These are phyloP conservation scores for Leishmania turanica DNA, from an alignment of 208 protist species.

Conservation along the genomic window DNA sequence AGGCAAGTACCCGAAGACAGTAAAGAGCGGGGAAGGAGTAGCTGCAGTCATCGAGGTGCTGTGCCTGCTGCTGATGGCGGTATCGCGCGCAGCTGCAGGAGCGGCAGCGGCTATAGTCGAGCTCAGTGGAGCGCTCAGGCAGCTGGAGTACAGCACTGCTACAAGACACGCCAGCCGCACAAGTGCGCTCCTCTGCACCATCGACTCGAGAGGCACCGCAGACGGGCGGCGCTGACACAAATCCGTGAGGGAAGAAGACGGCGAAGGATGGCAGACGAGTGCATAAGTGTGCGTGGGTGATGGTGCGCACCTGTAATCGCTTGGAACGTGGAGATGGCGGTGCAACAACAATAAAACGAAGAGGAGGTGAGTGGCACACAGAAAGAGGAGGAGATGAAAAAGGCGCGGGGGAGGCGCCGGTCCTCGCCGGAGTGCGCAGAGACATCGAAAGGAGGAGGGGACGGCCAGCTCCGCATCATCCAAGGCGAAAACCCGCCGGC, in stretches of 20 bases:
- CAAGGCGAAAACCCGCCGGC: background rate
- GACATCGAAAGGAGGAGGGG: background rate
- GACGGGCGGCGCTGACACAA: background rate
- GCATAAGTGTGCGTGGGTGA: background rate
- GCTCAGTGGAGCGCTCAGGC: background rate
- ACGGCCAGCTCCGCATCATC: background rate
- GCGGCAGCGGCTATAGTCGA: background rate
- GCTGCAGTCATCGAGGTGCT: background rate
- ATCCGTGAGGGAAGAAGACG: background rate
- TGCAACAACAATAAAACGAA: background rate
- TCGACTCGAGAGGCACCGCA: background rate
- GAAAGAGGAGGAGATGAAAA: background rate
- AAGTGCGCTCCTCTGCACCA: background rate
- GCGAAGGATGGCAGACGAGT: background rate
- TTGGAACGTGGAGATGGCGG: background rate
- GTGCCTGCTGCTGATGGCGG: background rate
- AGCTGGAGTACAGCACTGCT: slow-evolving; percentile 1
- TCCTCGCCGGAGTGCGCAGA: background rate
- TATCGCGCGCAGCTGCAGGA: background rate
- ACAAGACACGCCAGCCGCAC: background rate
- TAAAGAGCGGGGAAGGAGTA: slow-evolving; percentile 28
- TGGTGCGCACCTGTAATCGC: background rate
- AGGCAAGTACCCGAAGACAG: slow-evolving; percentile 74
- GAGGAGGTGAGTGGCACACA: background rate
- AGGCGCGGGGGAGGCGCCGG: too few species aligned